Percentiles rank a stretch among this genome's conserved stretches.
Conservation (phyloP, 495 filamentous ascomycete genomes). For the Stereocaulon alpinum region DNA sequence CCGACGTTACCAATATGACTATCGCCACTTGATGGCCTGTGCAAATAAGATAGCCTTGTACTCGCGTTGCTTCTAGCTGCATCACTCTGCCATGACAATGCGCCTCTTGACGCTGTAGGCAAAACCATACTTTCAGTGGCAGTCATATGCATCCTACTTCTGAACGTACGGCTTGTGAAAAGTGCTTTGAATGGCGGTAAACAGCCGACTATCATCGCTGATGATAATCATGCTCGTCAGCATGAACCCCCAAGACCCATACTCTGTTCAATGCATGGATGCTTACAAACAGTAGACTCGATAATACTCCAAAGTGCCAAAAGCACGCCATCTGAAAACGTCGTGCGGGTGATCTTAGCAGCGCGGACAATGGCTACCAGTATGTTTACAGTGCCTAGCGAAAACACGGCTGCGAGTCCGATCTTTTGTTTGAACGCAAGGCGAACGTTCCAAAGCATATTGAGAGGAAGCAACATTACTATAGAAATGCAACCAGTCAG, state of each 20-base stretch:
- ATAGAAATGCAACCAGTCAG: neutral
- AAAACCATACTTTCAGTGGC: neutral
- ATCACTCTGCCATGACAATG: neutral
- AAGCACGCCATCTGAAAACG: slow-evolving; percentile 22
- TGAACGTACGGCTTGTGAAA: neutral
- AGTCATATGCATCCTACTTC: neutral
- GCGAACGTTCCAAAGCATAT: slow-evolving; percentile 24
- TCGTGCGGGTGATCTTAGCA: slow-evolving; percentile 22
- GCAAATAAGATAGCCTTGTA: too few relatives aligned
- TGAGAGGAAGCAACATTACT: slow-evolving; percentile 31
- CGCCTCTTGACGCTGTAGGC: too few relatives aligned
- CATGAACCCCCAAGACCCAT: neutral
- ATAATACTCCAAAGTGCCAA: slow-evolving; percentile 28
- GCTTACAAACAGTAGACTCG: slow-evolving; percentile 29
- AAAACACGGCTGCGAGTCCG: slow-evolving; percentile 27
- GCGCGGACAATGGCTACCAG: slow-evolving; percentile 28
- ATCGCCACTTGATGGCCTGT: neutral
- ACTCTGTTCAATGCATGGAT: too few relatives aligned
- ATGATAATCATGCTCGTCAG: neutral
- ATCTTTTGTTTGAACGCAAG: slow-evolving; percentile 28
- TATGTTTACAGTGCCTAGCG: slow-evolving; percentile 28
- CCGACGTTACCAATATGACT: neutral
- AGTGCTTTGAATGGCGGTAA: slow-evolving; percentile 37
- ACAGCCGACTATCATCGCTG: slow-evolving; percentile 40
- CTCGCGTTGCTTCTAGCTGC: neutral